A percentile compares a stretch with the other conserved stretches of the same genome.
Conservation (phyloP, 306 rosid species). For the Fragaria ananassa region DNA sequence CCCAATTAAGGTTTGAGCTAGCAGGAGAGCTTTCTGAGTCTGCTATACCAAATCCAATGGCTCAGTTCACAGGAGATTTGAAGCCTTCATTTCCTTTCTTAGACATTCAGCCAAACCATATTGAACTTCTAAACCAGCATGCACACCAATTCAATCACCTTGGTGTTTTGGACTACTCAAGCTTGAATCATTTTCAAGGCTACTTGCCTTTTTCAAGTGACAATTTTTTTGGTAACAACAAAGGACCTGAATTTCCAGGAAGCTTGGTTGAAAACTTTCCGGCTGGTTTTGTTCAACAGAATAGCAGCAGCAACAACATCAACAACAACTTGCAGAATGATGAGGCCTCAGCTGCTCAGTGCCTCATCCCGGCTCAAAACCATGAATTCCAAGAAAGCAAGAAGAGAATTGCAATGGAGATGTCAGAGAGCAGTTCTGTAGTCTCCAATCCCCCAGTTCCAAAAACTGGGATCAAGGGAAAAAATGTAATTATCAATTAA, state of each 20-base stretch:
- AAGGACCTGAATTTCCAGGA: constrained; percentile 39
- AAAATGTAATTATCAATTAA: constrained; percentile 35
- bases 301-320: neutral
- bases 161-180: constrained; percentile 39
- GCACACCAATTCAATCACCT: constrained; percentile 33
- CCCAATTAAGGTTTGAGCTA: constrained; percentile 14
- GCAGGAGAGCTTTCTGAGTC: constrained; percentile 19
- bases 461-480: constrained; percentile 44
- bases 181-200: constrained; percentile 42
- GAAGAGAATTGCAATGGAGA: constrained; percentile 58
- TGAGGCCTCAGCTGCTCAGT: constrained; percentile 26
- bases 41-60: constrained; percentile 43
- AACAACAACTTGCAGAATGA: constrained; percentile 9
- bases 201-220: constrained; percentile 53
- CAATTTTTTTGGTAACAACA: constrained; percentile 39
- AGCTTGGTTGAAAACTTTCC: constrained; percentile 48
- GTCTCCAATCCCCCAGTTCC: constrained; percentile 60
- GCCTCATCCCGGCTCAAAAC: constrained; percentile 25
- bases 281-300: constrained; percentile 13
- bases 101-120: constrained; percentile 51
- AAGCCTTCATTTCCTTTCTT: constrained; percentile 57
- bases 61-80: constrained; percentile 57
- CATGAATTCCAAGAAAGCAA: constrained; percentile 35
- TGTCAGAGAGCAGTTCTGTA: constrained; percentile 55
- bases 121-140: constrained; percentile 49